Percentiles rank a stretch among this genome's conserved stretches.
phyloP scores from a whole-genome alignment of 345 rosid species.

The Salix dunnii region DNA sequence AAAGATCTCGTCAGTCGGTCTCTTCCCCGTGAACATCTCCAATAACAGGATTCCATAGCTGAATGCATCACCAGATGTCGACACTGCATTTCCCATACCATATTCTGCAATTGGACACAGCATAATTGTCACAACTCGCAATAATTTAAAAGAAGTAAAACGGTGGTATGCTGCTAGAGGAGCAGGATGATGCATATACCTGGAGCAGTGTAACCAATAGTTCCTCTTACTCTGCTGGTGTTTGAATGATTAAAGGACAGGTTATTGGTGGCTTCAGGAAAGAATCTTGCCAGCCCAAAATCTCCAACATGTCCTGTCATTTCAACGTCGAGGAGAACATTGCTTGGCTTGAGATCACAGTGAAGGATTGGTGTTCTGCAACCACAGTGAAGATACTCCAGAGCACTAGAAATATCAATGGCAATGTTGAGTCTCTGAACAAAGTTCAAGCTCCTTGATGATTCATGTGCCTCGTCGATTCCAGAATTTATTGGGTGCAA shows the following conservation, averaged over 20 bases:
- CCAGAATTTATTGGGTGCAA: background rate
- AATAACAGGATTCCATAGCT: slow-evolving; percentile 8
- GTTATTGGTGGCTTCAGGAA: background rate
- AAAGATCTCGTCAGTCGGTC: slow-evolving; percentile 8
- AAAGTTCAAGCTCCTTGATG: slow-evolving; percentile 5
- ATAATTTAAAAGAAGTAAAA: background rate
- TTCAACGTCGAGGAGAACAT: slow-evolving; percentile 14
- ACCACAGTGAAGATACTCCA: slow-evolving; percentile 17
- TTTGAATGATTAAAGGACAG: background rate
- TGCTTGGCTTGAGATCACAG: slow-evolving; percentile 20
- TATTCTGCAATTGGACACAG: slow-evolving; percentile 6
- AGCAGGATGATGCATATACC: background rate
- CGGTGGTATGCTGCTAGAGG: background rate
- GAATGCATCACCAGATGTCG: slow-evolving; percentile 1
- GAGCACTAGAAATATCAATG: slow-evolving; percentile 10
- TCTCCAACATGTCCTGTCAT: slow-evolving; percentile 13
- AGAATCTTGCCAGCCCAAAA: slow-evolving; percentile 13
- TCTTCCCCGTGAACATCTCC: slow-evolving; percentile 15
- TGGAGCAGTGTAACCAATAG: slow-evolving; percentile 16
- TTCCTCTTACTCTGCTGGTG: background rate
- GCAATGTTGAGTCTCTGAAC: slow-evolving; percentile 14
- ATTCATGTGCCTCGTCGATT: background rate
- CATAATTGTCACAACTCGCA: background rate
- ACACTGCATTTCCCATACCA: slow-evolving; percentile 4
- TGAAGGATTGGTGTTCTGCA: slow-evolving; percentile 3